These are phyloP conservation scores for Ceriops zippeliana DNA, from an alignment of 345 rosid species.

Conservation along the genomic window DNA sequence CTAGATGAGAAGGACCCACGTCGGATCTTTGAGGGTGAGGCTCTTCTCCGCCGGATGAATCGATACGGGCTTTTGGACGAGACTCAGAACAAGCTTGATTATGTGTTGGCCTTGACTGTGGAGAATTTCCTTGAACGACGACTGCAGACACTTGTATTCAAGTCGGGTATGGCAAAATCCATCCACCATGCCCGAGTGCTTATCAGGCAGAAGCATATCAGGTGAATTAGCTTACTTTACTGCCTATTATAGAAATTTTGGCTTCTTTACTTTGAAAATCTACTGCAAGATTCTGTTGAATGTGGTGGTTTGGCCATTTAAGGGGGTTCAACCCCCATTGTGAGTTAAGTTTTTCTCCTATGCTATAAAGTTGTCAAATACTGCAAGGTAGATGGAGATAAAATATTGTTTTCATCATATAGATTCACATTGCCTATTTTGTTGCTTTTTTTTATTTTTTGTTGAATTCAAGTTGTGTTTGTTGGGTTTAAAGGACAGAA, in stretches of 20 bases:
- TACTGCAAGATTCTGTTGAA: too few species aligned
- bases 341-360: too few species aligned
- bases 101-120: conserved; percentile 17
- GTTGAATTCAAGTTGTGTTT: too few species aligned
- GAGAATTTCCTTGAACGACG: conserved; percentile 19
- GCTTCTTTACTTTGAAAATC: too few species aligned
- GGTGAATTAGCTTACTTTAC: background rate
- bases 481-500: too few species aligned
- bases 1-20: conserved; percentile 18
- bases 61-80: conserved; percentile 15
- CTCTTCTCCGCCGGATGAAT: conserved; percentile 17
- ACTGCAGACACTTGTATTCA: conserved; percentile 17
- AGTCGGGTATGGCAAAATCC: conserved; percentile 15
- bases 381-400: too few species aligned
- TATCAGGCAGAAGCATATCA: conserved; percentile 19
- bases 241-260: background rate
- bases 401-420: too few species aligned
- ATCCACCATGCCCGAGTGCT: conserved; percentile 18
- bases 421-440: too few species aligned
- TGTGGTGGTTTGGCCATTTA: too few species aligned
- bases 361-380: too few species aligned
- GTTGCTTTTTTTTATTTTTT: too few species aligned
- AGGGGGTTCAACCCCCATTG: too few species aligned
- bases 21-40: conserved; percentile 17
- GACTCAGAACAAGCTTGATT: conserved; percentile 20